Conservation (phyloP, 2,329 filamentous ascomycete genomes). For the Pseudophaeomoniella oleicola region DNA sequence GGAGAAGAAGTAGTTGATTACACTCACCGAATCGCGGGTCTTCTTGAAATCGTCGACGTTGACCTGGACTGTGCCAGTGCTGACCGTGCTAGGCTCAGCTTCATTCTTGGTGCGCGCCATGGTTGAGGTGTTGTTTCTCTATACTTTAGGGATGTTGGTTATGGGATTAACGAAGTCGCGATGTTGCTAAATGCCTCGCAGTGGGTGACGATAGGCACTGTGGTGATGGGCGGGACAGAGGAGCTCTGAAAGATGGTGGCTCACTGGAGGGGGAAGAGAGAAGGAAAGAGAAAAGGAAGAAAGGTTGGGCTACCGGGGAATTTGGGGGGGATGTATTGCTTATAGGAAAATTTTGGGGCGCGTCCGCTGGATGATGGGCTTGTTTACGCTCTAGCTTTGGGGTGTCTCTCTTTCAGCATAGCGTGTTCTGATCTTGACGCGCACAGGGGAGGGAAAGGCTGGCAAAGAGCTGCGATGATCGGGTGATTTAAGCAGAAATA, state of each 20-base stretch:
- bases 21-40: conserved; percentile 68
- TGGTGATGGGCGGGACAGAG: neutral
- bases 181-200: neutral
- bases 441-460: too few species aligned
- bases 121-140: conserved; percentile 10
- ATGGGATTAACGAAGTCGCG: too few species aligned
- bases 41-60: conserved; percentile 63
- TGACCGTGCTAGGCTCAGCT: conserved; percentile 12
- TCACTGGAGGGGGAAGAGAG: too few species aligned
- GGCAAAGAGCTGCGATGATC: too few species aligned
- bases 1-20: too few species aligned
- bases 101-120: conserved; percentile 22
- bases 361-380: neutral
- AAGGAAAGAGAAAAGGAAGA: too few species aligned
- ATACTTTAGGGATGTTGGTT: too few species aligned
- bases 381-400: neutral
- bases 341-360: neutral
- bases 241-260: neutral
- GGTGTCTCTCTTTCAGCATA: neutral
- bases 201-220: neutral
- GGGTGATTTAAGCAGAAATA: too few species aligned
- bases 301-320: neutral
- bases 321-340: neutral
- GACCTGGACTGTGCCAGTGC: too few species aligned
- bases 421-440: too few species aligned